Conservation (phyloP, 768 basidiomycete species). For the Lentinula edodes region DNA sequence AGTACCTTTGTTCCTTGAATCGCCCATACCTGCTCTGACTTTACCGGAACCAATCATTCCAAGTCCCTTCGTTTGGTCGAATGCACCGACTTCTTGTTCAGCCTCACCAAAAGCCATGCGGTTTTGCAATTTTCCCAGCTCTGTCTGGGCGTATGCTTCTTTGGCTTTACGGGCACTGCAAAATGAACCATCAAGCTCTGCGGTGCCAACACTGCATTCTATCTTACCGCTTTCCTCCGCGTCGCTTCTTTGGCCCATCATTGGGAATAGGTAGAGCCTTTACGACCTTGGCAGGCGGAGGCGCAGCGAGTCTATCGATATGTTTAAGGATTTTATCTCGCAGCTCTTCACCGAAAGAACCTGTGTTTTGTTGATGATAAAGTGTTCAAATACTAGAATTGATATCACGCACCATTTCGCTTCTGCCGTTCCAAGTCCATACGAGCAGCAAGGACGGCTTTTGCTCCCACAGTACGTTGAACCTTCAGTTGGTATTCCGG, state of each 20-base stretch:
- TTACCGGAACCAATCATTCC: conserved; percentile 98
- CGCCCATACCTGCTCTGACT: conserved; percentile 82
- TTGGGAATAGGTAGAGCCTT: conserved; percentile 94
- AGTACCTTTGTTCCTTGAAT: conserved; percentile 85
- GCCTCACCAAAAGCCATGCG: conserved; percentile 93
- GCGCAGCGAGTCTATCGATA: conserved; percentile 86
- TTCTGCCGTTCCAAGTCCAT: conserved; percentile 89
- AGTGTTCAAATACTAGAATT: conserved; percentile 1
- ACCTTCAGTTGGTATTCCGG: conserved; percentile 88
- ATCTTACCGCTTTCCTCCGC: conserved; percentile 86
- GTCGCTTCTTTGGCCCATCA: conserved; percentile 92
- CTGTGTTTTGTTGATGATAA: conserved; percentile 24
- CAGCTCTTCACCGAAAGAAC: conserved; percentile 74
- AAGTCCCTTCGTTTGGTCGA: conserved; percentile 95
- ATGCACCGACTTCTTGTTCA: conserved; percentile 94
- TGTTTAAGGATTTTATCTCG: conserved; percentile 90
- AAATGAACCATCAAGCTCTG: conserved; percentile 1
- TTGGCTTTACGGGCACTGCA: conserved; percentile 93
- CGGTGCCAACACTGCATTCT: not conserved
- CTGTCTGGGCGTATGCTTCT: conserved; percentile 95
- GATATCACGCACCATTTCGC: conserved; percentile 63
- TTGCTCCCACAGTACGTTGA: conserved; percentile 91
- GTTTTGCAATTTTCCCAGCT: conserved; percentile 94
- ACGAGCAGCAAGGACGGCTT: conserved; percentile 82
- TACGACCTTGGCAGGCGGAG: conserved; percentile 87